Base-by-base conservation (phyloP, 495 filamentous ascomycete genomes). In the Podospora fimiseda region DNA sequence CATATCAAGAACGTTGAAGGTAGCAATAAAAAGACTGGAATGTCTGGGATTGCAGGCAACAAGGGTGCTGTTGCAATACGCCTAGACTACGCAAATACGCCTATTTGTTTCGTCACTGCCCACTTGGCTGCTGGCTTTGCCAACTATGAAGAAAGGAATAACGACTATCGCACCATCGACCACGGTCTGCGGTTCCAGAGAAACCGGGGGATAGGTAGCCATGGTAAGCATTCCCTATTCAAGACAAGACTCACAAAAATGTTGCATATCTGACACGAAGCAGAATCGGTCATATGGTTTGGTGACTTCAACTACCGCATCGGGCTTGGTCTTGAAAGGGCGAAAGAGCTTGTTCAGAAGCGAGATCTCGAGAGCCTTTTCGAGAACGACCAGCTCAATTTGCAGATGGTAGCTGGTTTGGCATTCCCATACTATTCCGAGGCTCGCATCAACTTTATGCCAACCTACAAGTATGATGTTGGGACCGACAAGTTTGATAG, bases 261-360 rank as follows among this genome's bases (percentile, higher is more conserved):
- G 3, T 22, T 9, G 11, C 42, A 4, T 0, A 22, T 18, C 60
- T 46, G 43, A 57, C 42, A 20, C 3, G 0, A 13, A 14, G 15
- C 37, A 77, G 74, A 96, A 64, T 84, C 82, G 20, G 83, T 97
- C n/a, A 87, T 99, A 53, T 99, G 94, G 94, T 77, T 96, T 41
- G 93, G 93, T 7, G 93, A 99, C 68, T 99, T 99, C 73, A 99
- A 99, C 61, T 99, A 99, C 70, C 84, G 93, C 22, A 95, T 99
- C 60, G 94, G 90, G 2, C 74, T 96, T 49, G 78, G 77, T 18
- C 82, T 90, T 58, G 90, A 95, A 38, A 84, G 75, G 55, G 89
- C 90, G 18, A 84, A 86, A 55, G 80, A 84, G 48, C 74, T 94
- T 20, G 78, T 95, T 43, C 74, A 80, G 44, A 74, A 79, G 39